Percentiles rank a stretch among this genome's conserved stretches.
Conservation (phyloP, 1,284 basidiomycete species). For the Cerioporus squamosus region DNA sequence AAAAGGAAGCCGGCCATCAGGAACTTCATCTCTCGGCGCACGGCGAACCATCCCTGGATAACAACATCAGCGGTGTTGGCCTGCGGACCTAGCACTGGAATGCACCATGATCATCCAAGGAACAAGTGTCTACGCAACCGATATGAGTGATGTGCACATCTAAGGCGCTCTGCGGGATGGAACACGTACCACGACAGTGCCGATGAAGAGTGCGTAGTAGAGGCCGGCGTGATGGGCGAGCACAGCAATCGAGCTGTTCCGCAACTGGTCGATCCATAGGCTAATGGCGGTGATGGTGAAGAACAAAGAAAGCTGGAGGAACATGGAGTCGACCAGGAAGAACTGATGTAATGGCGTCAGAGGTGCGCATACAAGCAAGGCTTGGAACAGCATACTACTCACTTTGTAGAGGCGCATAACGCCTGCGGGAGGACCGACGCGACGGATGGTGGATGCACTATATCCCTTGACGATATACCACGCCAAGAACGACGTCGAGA, state of each 20-base stretch:
- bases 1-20: slow-evolving; percentile 49
- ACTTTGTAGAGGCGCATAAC: slow-evolving; percentile 57
- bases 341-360: slow-evolving; percentile 36
- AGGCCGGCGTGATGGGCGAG: slow-evolving; percentile 46
- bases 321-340: slow-evolving; percentile 59
- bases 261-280: slow-evolving; percentile 60
- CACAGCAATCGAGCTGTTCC: slow-evolving; percentile 46
- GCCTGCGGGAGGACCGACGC: slow-evolving; percentile 54
- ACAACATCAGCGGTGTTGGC: background rate
- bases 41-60: slow-evolving; percentile 56
- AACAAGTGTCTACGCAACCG: slow-evolving; percentile 43
- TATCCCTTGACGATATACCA: slow-evolving; percentile 51
- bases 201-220: slow-evolving; percentile 51
- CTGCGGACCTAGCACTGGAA: background rate
- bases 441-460: slow-evolving; percentile 52
- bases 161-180: background rate
- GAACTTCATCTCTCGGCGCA: slow-evolving; percentile 48
- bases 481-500: slow-evolving; percentile 48
- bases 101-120: slow-evolving; percentile 53
- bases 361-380: background rate
- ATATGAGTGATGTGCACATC: background rate
- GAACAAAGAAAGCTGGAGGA: slow-evolving; percentile 60
- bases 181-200: slow-evolving; percentile 46
- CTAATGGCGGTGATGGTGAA: slow-evolving; percentile 52
- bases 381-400: slow-evolving; percentile 4